Evolutionary conservation across 345 rosid genomes (phyloP), one percentile per base, ranked within the genome.

Genomic region (Rhizophora apiculata): DNA sequence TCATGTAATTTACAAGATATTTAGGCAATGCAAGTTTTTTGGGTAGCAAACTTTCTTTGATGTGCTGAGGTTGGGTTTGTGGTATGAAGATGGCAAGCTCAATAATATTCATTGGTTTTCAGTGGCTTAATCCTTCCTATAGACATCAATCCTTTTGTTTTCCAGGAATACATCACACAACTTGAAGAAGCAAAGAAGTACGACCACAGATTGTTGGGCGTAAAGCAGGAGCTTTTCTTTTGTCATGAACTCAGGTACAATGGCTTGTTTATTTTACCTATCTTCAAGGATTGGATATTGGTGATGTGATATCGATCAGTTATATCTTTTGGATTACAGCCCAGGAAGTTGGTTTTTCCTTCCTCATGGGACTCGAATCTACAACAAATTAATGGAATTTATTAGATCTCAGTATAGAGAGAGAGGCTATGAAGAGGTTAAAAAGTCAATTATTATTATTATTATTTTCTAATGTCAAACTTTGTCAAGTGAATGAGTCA

Each of bases 331-430:
- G 72, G 69, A 68, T 81, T 80, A 75, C 89, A 96, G 99, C 81
- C 99, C 98, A 48, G 98, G 98, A 71, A 92, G 99, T 82, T 96
- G 91, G 94, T 96, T 96, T 82, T 90, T 96, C 81, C 96, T 90
- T 79, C 98, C 97, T 1, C 88, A 80, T 34, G 98, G 99, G 59
- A 79, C 97, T 73, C 87, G 93, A 69, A 77, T 96, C 56, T 96
- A 96, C 82, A 96, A 88, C 85, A 92, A 87, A 79, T 69, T 96
- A 53, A 79, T 85, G 88, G 89, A 82, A 8, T 96, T 96, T 78
- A 96, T 96, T 43, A 75, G 81, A 70, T 74, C 78, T 55, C 86
- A 90, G 70, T 92, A 90, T 65, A 79, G 96, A 88, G 72, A 81
- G 56, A 86, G 98, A 81, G 99, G 98, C 49, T 96, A 96, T 73